Base-by-base conservation (phyloP, 768 basidiomycete genomes). In the Cyclocybe cylindracea region DNA sequence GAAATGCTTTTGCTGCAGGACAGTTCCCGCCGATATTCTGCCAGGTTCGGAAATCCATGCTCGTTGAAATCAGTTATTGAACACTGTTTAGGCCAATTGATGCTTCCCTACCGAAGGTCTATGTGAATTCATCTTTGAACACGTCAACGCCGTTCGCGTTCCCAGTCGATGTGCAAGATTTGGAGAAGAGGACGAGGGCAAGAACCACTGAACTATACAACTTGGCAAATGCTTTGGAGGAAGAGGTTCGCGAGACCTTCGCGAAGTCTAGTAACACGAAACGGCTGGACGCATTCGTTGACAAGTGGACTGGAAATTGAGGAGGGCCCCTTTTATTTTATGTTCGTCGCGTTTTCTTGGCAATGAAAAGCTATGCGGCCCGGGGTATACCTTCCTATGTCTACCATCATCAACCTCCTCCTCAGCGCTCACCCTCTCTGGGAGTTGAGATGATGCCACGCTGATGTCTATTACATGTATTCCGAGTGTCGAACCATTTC, bases 111-210 rank as follows among this genome's bases (percentile, higher is more conserved):
- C 39, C 49, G 7, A 13, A 46, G n/a, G 53, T 61, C 39, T 64
- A 62, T 42, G 51, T 45, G 3, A 47, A 66, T 33, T 60, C 62
- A 1, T 46, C 55, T 14, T 29, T 61, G 29, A 58, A 54, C 39
- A 37, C 54, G 4, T 57, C 53, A 10, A 52, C 60, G 32, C 62
- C 62, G 14, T 66, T 66, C 46, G 40, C 55, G 8, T 60, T 58
- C 36, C 54, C 56, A 1, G 33, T 7, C 16, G 38, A 49, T 24
- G 33, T 52, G 8, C 55, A 51, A 31, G 48, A 51, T 24, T 44
- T 66, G 18, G 55, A 62, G 44, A 32, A 42, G 5, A 36, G 38
- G 7, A 50, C 51, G 2, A 53, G 51, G 36, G 29, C 9, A 31
- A 61, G 40, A 29, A 54, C 50, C 6, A 18, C n/a, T 14, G 52